Conservation (phyloP, 2,329 filamentous ascomycete species). For the Thelonectria blattea region DNA sequence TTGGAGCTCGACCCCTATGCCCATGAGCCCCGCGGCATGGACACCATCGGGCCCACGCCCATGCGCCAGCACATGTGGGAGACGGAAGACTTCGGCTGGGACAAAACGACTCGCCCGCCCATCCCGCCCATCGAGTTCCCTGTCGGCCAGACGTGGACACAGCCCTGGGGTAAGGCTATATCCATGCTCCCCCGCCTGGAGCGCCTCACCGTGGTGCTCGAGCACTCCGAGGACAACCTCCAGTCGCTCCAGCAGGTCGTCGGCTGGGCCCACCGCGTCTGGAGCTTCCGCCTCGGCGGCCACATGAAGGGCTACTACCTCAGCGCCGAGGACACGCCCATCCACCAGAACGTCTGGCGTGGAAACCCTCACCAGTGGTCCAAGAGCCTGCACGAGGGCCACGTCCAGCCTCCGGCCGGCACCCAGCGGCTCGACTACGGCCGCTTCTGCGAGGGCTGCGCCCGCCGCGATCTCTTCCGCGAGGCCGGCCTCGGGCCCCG, state of each 20-base stretch:
- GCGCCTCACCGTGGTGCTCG: constrained; percentile 20
- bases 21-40: too few relatives aligned
- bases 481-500: constrained; percentile 7
- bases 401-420: not conserved
- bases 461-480: not conserved
- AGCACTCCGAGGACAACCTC: constrained; percentile 16
- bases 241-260: constrained; percentile 3
- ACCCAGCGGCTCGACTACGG: not conserved
- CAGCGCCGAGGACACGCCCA: constrained; percentile 11
- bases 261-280: constrained; percentile 25
- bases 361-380: constrained; percentile 11
- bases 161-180: constrained; percentile 15
- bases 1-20: not conserved
- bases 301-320: constrained; percentile 25
- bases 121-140: constrained; percentile 19
- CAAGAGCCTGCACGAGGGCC: not conserved
- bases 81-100: not conserved
- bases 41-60: too few relatives aligned
- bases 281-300: constrained; percentile 23
- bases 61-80: constrained; percentile 15
- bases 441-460: not conserved
- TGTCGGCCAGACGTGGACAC: not conserved
- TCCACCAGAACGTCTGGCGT: constrained; percentile 18
- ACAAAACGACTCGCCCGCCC: not conserved
- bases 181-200: constrained; percentile 12